These are phyloP conservation scores for Suhomyces taliae DNA, from an alignment of 1,139 yeast genomes.

Conservation along the genomic window DNA sequence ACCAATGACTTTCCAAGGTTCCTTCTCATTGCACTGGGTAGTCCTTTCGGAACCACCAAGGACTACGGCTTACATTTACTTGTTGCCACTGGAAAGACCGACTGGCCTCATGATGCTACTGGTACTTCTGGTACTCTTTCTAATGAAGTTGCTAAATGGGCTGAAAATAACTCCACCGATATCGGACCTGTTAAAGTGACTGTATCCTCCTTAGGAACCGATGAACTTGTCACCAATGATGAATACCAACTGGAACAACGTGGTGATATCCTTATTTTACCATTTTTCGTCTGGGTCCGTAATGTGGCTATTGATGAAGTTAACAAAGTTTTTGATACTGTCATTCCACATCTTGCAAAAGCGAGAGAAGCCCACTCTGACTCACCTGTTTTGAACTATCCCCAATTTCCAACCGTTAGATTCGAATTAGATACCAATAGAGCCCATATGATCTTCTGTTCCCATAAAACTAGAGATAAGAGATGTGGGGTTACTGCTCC, in stretches of 20 bases:
- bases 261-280: conserved; percentile 67
- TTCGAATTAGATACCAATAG: conserved; percentile 33
- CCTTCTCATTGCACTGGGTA: conserved; percentile 48
- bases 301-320: conserved; percentile 50
- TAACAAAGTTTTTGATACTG: conserved; percentile 40
- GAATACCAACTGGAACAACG: conserved; percentile 41
- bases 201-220: conserved; percentile 49
- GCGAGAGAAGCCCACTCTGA: conserved; percentile 21
- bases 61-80: conserved; percentile 71
- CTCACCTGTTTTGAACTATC: conserved; percentile 4
- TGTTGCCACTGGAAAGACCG: conserved; percentile 78
- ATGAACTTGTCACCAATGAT: conserved; percentile 36
- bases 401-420: conserved; percentile 19
- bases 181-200: conserved; percentile 46
- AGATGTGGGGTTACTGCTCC: conserved; percentile 95
- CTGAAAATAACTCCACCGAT: conserved; percentile 21
- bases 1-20: conserved; percentile 55
- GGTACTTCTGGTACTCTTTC: conserved; percentile 56
- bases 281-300: conserved; percentile 73
- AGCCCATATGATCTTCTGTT: conserved; percentile 74
- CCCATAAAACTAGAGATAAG: conserved; percentile 88
- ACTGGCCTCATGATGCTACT: conserved; percentile 81
- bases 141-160: conserved; percentile 51
- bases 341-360: conserved; percentile 44
- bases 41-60: conserved; percentile 68